Conservation (phyloP, 2,329 filamentous ascomycete genomes). For the Periglandula ipomoeae region DNA sequence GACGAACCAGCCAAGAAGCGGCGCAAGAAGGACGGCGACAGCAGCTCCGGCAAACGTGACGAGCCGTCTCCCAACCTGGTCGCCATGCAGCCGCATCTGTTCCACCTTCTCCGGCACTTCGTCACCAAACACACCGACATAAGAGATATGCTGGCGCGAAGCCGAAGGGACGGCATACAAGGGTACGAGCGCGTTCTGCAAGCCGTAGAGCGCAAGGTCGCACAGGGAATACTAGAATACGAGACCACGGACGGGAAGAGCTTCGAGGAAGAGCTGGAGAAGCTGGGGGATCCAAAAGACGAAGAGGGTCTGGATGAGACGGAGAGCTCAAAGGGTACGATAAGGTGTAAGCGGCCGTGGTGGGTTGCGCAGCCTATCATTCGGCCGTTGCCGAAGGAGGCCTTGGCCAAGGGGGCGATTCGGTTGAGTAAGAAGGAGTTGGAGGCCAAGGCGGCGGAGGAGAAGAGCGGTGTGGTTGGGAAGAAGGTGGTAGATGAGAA, state of each 20-base stretch:
- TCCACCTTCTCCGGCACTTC: slow-evolving; percentile 79
- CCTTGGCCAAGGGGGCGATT: slow-evolving; percentile 71
- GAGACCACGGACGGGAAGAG: slow-evolving; percentile 41
- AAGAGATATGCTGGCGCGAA: slow-evolving; percentile 70
- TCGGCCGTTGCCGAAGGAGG: slow-evolving; percentile 78
- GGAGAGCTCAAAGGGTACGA: slow-evolving; percentile 56
- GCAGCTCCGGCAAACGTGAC: slow-evolving; percentile 24
- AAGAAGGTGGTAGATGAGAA: slow-evolving; percentile 24
- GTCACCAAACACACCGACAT: slow-evolving; percentile 74
- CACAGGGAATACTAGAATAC: slow-evolving; percentile 62
- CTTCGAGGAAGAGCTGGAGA: slow-evolving; percentile 30
- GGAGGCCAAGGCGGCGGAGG: slow-evolving; percentile 13
- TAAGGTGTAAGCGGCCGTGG: slow-evolving; percentile 73
- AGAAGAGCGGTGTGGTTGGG: slow-evolving; percentile 24
- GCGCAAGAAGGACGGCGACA: slow-evolving; percentile 30
- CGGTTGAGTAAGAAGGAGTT: slow-evolving; percentile 60
- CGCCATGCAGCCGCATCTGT: slow-evolving; percentile 84
- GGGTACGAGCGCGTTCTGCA: slow-evolving; percentile 68
- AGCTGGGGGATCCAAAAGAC: slow-evolving; percentile 15
- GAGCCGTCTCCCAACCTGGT: slow-evolving; percentile 54
- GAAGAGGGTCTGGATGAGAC: slow-evolving; percentile 32
- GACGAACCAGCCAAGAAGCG: slow-evolving; percentile 45
- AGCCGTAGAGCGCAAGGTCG: slow-evolving; percentile 68
- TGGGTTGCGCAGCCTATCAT: slow-evolving; percentile 88
- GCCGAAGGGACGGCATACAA: slow-evolving; percentile 59